Conservation (phyloP, 1,284 basidiomycete species). For the Exobasidium rhododendri region DNA sequence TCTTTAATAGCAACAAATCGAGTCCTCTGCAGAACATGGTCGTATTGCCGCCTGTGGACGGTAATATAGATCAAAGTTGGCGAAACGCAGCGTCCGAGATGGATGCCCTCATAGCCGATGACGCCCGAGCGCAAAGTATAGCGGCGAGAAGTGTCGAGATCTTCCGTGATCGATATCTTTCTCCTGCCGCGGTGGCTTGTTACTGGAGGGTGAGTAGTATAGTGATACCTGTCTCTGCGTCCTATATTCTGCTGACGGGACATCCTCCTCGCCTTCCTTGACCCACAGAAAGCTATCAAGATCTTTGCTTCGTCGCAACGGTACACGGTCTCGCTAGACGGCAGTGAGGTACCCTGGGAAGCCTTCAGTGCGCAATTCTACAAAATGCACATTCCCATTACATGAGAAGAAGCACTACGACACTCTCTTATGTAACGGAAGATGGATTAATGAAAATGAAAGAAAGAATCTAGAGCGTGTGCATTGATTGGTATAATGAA, state of each 20-base stretch:
- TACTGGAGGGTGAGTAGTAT: background rate
- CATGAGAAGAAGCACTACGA: background rate
- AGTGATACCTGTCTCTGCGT: too few relatives aligned
- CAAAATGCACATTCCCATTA: background rate
- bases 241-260: too few relatives aligned
- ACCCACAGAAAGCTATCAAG: background rate
- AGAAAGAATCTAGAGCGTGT: too few relatives aligned
- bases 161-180: background rate
- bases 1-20: background rate
- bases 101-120: background rate
- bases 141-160: background rate
- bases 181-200: background rate
- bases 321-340: background rate
- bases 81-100: background rate
- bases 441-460: too few relatives aligned
- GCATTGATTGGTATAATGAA: too few relatives aligned
- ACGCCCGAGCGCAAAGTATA: background rate
- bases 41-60: background rate
- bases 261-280: background rate
- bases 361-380: background rate
- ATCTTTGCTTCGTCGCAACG: background rate
- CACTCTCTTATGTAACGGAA: too few relatives aligned
- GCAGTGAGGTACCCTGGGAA: background rate
- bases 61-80: background rate
- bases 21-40: background rate